A percentile compares a stretch with the other conserved stretches of the same genome.
phyloP scores from a whole-genome alignment of 192 early-diverging fungal genomes.

The Coemansia pectinata region DNA sequence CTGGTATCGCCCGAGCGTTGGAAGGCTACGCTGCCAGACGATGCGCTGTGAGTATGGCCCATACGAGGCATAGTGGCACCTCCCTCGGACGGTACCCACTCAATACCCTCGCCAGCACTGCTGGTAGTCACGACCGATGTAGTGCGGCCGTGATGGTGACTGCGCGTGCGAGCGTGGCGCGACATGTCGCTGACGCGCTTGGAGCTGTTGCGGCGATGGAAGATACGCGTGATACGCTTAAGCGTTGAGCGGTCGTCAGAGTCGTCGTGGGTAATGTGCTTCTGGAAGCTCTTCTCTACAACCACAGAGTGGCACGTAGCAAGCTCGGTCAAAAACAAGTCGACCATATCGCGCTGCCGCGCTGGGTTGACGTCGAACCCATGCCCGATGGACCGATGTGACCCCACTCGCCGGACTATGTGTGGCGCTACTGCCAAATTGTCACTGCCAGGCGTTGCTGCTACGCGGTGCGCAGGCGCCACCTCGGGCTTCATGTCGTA shows the following conservation, averaged over 20 bases:
- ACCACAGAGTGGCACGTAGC: conserved; percentile 96
- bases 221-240: conserved; percentile 29
- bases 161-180: conserved; percentile 48
- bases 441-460: conserved; percentile 18
- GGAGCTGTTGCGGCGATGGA: conserved; percentile 37
- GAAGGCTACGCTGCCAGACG: conserved; percentile 14
- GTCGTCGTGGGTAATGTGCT: conserved; percentile 30
- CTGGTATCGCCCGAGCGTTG: conserved; percentile 10
- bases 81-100: conserved; percentile 36
- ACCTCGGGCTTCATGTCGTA: conserved; percentile 66
- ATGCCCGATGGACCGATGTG: conserved; percentile 46
- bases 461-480: conserved; percentile 18
- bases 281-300: conserved; percentile 67
- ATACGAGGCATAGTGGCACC: neutral
- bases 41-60: conserved; percentile 30
- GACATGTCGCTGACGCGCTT: conserved; percentile 40
- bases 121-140: conserved; percentile 39
- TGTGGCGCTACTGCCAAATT: conserved; percentile 8
- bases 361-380: conserved; percentile 59
- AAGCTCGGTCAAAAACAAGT: conserved; percentile 79
- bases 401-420: conserved; percentile 30
- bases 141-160: conserved; percentile 45
- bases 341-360: conserved; percentile 57
- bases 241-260: conserved; percentile 49
- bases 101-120: conserved; percentile 38